Percentiles rank a stretch among this genome's conserved stretches.
These are phyloP conservation scores for Epicoccum nigrum DNA, from an alignment of 2,329 filamentous ascomycete genomes.

Conservation along the genomic window DNA sequence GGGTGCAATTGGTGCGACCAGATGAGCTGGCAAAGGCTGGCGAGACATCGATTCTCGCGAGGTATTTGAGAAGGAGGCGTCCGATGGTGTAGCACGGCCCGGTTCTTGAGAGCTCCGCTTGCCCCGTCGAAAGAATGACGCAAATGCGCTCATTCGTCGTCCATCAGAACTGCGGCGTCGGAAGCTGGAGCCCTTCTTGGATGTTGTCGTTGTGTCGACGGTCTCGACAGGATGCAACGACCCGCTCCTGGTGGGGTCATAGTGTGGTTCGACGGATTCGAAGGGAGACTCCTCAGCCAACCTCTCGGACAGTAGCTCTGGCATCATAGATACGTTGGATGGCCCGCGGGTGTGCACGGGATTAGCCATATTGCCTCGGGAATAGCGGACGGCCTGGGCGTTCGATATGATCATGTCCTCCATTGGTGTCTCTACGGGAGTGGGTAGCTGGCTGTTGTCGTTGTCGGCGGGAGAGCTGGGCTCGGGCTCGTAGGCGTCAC, in stretches of 20 bases:
- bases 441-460: conserved; percentile 38
- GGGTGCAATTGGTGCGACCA: conserved; percentile 47
- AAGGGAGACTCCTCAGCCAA: conserved; percentile 38
- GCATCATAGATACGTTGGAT: conserved; percentile 61
- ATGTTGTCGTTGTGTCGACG: conserved; percentile 34
- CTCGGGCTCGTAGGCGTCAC: conserved; percentile 21
- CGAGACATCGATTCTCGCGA: conserved; percentile 83
- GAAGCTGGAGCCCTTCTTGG: conserved; percentile 34
- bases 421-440: conserved; percentile 50
- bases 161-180: conserved; percentile 44
- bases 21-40: conserved; percentile 58
- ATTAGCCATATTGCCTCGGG: conserved; percentile 54
- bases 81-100: conserved; percentile 65
- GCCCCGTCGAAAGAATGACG: conserved; percentile 71
- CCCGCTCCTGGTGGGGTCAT: conserved; percentile 40
- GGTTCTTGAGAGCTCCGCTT: conserved; percentile 58
- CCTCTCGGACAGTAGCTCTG: conserved; percentile 55
- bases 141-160: conserved; percentile 44
- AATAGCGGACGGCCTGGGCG: conserved; percentile 56
- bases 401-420: conserved; percentile 57
- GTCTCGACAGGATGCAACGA: conserved; percentile 43
- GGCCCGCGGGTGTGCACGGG: conserved; percentile 55
- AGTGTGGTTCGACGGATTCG: conserved; percentile 51
- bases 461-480: conserved; percentile 26
- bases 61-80: conserved; percentile 80